Evolutionary conservation across 208 protist species (phyloP), one percentile per base, ranked within the genome.

Genomic region (Kentomonas sorsogonicus): DNA sequence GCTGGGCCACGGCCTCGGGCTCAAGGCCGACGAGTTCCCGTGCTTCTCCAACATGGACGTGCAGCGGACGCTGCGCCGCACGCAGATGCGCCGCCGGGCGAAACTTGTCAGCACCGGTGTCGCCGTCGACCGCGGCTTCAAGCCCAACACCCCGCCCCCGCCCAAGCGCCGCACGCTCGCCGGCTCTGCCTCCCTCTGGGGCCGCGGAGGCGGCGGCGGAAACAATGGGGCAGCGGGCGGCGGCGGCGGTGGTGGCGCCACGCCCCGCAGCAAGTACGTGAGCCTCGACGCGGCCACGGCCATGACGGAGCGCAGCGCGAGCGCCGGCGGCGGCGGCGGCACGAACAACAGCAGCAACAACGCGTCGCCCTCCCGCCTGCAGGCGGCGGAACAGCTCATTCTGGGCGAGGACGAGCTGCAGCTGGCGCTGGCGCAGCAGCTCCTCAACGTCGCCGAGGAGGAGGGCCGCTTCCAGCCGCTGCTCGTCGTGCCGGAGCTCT

Each of bases 11-110:
- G 48, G 69, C 10, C 22, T 86, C 9, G 44, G 50, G n/a, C 51
- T 92, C 16, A 66, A 63, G 25, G 64, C 87, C 1, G 60, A 63
- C 22, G 48, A 70, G 29, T 74, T 79, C 38, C 85, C 85, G 15
- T 74, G 79, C 30, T 72, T 61, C 50, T 69, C 65, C 6, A 64
- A 66, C 43, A 41, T 76, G 27, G 66, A 81, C 26, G 27, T 78
- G 9, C 46, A 46, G 18, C 57, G 69, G 3, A 46, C 73, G 47
- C 55, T 64, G 44, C 64, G 64, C 11, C 69, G 66, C 6, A 51
- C 66, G 25, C 39, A 69, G 34, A 48, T 69, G 26, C 74, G 69
- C 63, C 64, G 68, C 1, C 69, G 78, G 30, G 55, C 72, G 6
- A 53, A 71, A 1, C 46, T 83, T 2, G 60, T 79, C 29, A 73